Percentiles rank a stretch among this genome's conserved stretches.
Evolutionary conservation across 345 rosid genomes (phyloP).

Genomic region (Corymbia maculata): DNA sequence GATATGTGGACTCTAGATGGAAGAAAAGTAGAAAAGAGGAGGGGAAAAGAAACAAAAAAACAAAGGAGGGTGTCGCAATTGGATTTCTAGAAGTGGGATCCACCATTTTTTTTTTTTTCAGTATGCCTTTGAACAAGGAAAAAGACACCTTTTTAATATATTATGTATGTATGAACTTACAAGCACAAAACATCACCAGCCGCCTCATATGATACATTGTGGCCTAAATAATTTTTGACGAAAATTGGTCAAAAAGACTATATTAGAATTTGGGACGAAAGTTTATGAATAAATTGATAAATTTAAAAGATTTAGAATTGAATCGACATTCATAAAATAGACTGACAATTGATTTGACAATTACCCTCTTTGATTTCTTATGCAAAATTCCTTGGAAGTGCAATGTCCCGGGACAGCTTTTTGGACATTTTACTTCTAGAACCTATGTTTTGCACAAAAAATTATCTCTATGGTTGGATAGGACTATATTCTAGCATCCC

Average conservation of each 20-base stretch:
- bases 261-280: rapidly evolving
- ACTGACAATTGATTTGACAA: background rate
- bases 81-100: conserved; percentile 9
- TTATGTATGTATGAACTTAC: background rate
- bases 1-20: background rate
- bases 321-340: rapidly evolving
- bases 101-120: background rate
- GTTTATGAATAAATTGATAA: background rate
- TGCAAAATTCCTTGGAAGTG: background rate
- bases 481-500: background rate
- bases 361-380: background rate
- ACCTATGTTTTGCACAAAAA: background rate
- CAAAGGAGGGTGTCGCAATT: background rate
- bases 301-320: rapidly evolving
- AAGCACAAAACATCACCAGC: background rate
- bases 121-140: background rate
- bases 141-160: background rate
- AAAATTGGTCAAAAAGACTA: background rate
- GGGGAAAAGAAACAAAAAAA: rapidly evolving
- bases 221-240: too few relatives aligned
- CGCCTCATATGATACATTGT: rapidly evolving
- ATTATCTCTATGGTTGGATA: background rate
- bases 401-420: background rate
- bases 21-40: background rate
- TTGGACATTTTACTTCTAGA: background rate